Evolutionary conservation across 306 rosid species (phyloP), one percentile per base, ranked within the genome.

Genomic region (barrel medic (Medicago truncatula)): DNA sequence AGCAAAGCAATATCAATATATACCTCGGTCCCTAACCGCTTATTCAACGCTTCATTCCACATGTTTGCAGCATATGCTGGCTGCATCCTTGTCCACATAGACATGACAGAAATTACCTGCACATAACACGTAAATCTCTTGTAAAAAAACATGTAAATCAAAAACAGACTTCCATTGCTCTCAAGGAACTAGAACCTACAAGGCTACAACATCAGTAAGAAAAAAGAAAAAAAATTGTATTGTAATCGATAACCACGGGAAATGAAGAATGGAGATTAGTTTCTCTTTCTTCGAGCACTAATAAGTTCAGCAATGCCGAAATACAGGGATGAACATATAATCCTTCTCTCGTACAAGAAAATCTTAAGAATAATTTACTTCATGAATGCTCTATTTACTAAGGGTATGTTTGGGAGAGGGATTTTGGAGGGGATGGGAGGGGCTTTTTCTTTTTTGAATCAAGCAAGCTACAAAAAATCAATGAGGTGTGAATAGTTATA

Each of bases 21-120:
- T 83, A 95, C 97, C 96, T 92, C 96, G 23, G 98, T 92, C 77
- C 92, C 96, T 25, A 92, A 85, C 28, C 98, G 92, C 92, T 90
- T 95, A 84, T 95, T 95, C 76, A 95, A 87, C 43, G 98, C 98
- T 84, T 95, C 98, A 84, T 95, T 95, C 97, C 95, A 95, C 98
- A 95, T 95, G 79, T 92, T 95, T 76, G 97, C 97, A 87, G 98
- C 98, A 87, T 92, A 95, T 12, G 90, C 82, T 20, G 98, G 98
- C 92, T 95, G 98, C 97, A 95, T 25, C 74, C 96, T 87, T 20
- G 95, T 88, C 98, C 97, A 95, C 96, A 95, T 90, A 76, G 98
- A 90, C 97, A 95, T 95, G 93, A 95, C 96, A 89, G 98, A 95
- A 86, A 86, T 88, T 78, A 95, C 97, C 98, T 95, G 93, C 77